Percentiles rank a stretch among this genome's conserved stretches.
These are phyloP conservation scores for Zoysia matrella DNA, from an alignment of 202 grass and related monocot species.

Conservation along the genomic window DNA sequence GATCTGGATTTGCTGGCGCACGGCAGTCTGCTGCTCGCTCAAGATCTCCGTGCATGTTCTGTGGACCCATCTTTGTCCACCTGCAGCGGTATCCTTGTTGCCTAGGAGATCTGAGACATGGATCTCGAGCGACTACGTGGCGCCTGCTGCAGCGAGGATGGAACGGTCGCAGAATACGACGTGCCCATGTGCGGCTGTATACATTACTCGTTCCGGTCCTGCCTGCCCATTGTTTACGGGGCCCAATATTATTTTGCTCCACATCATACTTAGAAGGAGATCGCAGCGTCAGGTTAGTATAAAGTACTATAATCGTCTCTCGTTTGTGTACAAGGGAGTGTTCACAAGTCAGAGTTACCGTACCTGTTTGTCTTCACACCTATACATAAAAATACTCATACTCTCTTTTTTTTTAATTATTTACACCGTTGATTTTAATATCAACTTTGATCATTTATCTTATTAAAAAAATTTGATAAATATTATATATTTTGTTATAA, in stretches of 20 bases:
- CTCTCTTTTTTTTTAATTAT: no score
- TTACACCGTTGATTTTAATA: no score
- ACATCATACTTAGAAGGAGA: background rate
- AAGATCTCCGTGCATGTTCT: slow-evolving; percentile 2
- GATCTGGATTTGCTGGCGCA: background rate
- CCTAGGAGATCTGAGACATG: slow-evolving; percentile 26
- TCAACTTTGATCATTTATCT: no score
- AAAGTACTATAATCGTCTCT: background rate
- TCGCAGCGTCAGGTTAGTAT: background rate
- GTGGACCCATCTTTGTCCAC: slow-evolving; percentile 11
- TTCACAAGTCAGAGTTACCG: background rate
- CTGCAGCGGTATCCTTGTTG: slow-evolving; percentile 15
- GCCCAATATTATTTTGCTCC: background rate
- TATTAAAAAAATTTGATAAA: no score
- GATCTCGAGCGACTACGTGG: slow-evolving; percentile 16
- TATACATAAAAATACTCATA: background rate
- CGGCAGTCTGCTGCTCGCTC: background rate
- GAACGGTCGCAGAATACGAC: background rate
- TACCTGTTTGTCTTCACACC: background rate
- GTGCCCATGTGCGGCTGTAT: background rate
- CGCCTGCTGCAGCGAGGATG: background rate
- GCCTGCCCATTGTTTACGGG: background rate
- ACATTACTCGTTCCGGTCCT: background rate
- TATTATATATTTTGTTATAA: no score
- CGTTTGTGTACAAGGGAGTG: background rate